A percentile compares a stretch with the other conserved stretches of the same genome.
Evolutionary conservation across 176 grass and related monocot genomes (phyloP).

Genomic region (Sorghum bicolor): DNA sequence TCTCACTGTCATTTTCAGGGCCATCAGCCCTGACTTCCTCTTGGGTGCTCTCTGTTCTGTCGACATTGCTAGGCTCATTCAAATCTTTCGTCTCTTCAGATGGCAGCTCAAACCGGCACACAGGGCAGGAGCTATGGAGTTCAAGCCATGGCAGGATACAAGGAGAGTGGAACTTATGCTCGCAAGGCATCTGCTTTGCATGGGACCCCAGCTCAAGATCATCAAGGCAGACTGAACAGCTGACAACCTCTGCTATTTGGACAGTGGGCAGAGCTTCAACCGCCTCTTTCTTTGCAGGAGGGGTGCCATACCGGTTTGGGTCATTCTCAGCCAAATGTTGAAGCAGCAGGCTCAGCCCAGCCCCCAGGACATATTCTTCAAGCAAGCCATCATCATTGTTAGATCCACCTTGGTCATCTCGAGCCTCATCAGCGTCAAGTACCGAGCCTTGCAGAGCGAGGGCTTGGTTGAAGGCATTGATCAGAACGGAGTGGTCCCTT

Average conservation of each 20-base stretch:
- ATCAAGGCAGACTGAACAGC: conserved; percentile 89
- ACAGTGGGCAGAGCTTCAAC: conserved; percentile 78
- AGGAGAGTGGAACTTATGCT: conserved; percentile 80
- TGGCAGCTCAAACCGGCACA: conserved; percentile 85
- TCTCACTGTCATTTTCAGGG: conserved; percentile 34
- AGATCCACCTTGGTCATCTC: conserved; percentile 31
- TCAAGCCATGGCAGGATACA: conserved; percentile 98
- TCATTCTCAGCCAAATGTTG: conserved; percentile 91
- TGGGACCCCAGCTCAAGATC: conserved; percentile 75
- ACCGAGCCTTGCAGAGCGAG: conserved; percentile 64
- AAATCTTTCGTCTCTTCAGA: conserved; percentile 63
- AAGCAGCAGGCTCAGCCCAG: conserved; percentile 77
- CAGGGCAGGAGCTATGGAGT: conserved; percentile 87
- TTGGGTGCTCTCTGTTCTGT: conserved; percentile 29
- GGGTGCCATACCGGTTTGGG: conserved; percentile 64
- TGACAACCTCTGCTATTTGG: conserved; percentile 59
- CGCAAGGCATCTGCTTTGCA: conserved; percentile 76
- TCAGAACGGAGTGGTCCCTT: conserved; percentile 54
- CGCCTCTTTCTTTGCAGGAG: conserved; percentile 78
- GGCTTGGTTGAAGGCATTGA: conserved; percentile 88
- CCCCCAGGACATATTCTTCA: conserved; percentile 78
- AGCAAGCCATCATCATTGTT: conserved; percentile 43
- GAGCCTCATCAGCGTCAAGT: conserved; percentile 42
- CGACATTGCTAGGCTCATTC: conserved; percentile 47
- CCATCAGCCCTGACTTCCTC: conserved; percentile 33